A percentile compares a stretch with the other conserved stretches of the same genome.
phyloP scores from a whole-genome alignment of 208 protist genomes.

The Trypanosoma mega region DNA sequence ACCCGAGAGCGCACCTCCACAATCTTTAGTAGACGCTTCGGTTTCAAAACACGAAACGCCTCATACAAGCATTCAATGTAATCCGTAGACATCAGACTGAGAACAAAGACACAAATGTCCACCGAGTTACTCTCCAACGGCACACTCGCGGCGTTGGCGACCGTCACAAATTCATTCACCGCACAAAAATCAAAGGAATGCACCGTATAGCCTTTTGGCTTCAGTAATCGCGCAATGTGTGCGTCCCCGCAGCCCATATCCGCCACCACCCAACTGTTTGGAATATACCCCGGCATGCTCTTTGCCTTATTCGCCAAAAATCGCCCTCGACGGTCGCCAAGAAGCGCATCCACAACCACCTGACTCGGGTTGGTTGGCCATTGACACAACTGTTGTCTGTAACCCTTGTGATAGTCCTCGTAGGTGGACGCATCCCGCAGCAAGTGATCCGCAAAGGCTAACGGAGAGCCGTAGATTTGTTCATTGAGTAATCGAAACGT shows the following conservation, averaged over 20 bases:
- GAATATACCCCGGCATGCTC: slow-evolving; percentile 80
- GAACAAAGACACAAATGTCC: slow-evolving; percentile 93
- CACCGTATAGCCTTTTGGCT: slow-evolving; percentile 84
- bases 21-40: slow-evolving; percentile 87
- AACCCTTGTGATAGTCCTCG: slow-evolving; percentile 93
- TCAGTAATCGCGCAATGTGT: slow-evolving; percentile 75
- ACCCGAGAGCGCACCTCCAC: slow-evolving; percentile 93
- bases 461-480: slow-evolving; percentile 87
- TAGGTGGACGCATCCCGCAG: slow-evolving; percentile 75
- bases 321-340: slow-evolving; percentile 68
- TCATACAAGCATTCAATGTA: slow-evolving; percentile 91
- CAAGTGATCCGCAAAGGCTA: slow-evolving; percentile 71
- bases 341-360: slow-evolving; percentile 82
- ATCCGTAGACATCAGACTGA: slow-evolving; percentile 96
- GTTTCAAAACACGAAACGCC: slow-evolving; percentile 91
- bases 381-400: slow-evolving; percentile 87
- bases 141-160: slow-evolving; percentile 87
- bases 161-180: slow-evolving; percentile 80
- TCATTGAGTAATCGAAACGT: slow-evolving; percentile 89
- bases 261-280: slow-evolving; percentile 82
- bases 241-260: slow-evolving; percentile 97
- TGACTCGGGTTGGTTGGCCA: slow-evolving; percentile 94
- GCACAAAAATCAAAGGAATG: slow-evolving; percentile 95
- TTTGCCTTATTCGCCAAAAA: slow-evolving; percentile 83
- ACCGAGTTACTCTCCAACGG: slow-evolving; percentile 74